Evolutionary conservation across 2,329 filamentous ascomycete species (phyloP).

Genomic region (Cladophialophora carrionii): DNA sequence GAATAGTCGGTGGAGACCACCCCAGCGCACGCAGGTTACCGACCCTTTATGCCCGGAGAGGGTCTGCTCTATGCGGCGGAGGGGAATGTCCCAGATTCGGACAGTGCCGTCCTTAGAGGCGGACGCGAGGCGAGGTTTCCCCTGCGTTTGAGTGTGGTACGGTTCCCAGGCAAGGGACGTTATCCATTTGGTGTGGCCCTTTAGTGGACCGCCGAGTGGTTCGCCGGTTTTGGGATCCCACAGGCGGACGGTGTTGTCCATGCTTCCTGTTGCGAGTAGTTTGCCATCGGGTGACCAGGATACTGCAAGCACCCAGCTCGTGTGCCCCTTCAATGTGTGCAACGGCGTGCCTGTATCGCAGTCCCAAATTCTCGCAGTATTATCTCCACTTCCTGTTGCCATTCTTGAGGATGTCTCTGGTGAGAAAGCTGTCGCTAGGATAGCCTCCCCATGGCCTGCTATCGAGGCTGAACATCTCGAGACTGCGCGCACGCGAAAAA

Average conservation of each 20-base stretch:
- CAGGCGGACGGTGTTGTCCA: slow-evolving; percentile 87
- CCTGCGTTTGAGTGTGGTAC: slow-evolving; percentile 76
- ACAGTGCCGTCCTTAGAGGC: slow-evolving; percentile 89
- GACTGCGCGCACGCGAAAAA: slow-evolving; percentile 90
- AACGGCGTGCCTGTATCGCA: slow-evolving; percentile 89
- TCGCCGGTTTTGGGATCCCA: slow-evolving; percentile 83
- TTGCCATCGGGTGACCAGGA: slow-evolving; percentile 83
- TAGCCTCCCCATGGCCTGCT: slow-evolving; percentile 87
- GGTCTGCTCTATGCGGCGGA: slow-evolving; percentile 76
- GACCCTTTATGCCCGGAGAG: slow-evolving; percentile 86
- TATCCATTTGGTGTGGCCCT: slow-evolving; percentile 87
- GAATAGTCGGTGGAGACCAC: slow-evolving; percentile 83
- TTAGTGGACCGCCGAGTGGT: slow-evolving; percentile 70
- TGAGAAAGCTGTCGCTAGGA: slow-evolving; percentile 83
- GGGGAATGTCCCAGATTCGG: slow-evolving; percentile 81
- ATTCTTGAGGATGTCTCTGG: slow-evolving; percentile 75
- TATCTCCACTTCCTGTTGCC: slow-evolving; percentile 88
- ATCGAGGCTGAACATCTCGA: slow-evolving; percentile 87
- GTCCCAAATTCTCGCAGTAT: slow-evolving; percentile 91
- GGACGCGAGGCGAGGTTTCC: slow-evolving; percentile 78
- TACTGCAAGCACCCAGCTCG: slow-evolving; percentile 85
- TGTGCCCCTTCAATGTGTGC: slow-evolving; percentile 83
- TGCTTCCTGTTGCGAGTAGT: slow-evolving; percentile 83
- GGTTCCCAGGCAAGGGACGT: slow-evolving; percentile 90
- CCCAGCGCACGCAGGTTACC: slow-evolving; percentile 92